Conservation (phyloP, 2,329 filamentous ascomycete genomes). For the Xylaria sp. region DNA sequence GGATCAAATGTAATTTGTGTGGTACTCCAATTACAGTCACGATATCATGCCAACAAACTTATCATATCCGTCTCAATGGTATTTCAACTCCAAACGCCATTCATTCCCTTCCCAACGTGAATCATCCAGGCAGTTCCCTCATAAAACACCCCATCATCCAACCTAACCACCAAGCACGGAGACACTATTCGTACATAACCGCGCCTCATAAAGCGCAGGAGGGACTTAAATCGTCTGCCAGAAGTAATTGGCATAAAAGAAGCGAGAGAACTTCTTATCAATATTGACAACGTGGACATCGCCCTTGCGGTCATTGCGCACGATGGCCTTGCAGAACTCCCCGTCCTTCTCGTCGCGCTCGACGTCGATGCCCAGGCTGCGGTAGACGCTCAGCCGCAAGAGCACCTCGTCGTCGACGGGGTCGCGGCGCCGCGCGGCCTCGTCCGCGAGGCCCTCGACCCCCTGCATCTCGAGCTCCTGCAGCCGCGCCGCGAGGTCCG, state of each 20-base stretch:
- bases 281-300: conserved; percentile 96
- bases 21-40: background rate
- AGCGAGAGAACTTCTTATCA: conserved; percentile 89
- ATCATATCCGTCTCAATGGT: conserved; percentile 32
- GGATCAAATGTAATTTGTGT: conserved; percentile 6
- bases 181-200: too few relatives aligned
- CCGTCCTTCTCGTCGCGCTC: conserved; percentile 78
- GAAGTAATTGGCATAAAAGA: conserved; percentile 95
- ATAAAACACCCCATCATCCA: too few relatives aligned
- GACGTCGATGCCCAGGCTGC: conserved; percentile 89
- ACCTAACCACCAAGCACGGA: too few relatives aligned
- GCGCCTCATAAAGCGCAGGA: too few relatives aligned
- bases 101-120: conserved; percentile 27
- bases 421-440: conserved; percentile 52
- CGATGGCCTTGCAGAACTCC: conserved; percentile 85
- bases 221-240: conserved; percentile 94
- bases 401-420: conserved; percentile 72
- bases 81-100: conserved; percentile 44
- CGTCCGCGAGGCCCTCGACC: conserved; percentile 71
- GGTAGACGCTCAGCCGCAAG: conserved; percentile 88
- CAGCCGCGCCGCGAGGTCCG: conserved; percentile 77
- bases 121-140: conserved; percentile 17
- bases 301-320: conserved; percentile 85
- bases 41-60: conserved; percentile 12
- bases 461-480: conserved; percentile 89